Evolutionary conservation across 306 rosid species (phyloP), one percentile per base, ranked within the genome.

Genomic region (Gillenia trifoliata): DNA sequence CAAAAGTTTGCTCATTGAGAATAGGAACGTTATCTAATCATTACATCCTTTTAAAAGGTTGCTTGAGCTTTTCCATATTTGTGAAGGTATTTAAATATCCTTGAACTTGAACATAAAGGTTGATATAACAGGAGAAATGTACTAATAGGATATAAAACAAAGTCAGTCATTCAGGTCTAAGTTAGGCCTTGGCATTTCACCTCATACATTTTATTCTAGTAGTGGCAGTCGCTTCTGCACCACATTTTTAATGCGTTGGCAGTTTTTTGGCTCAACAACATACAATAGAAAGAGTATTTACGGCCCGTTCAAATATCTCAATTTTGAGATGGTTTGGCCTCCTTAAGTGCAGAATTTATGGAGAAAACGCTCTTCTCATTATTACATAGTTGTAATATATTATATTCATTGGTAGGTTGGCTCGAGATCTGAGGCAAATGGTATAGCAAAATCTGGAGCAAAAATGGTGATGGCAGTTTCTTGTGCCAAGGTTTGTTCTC

Each of bases 401-500:
- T 15, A 25, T 72, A 38, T 72, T 11, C 54, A 7, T 22, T n/a
- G 5, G 50, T 74, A 93, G 98, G 98, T 91, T 82, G 98, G 98
- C 62, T 91, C 97, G 40, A 90, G 83, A 86, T 91, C 98, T 10
- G 98, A 94, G 86, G 97, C 98, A 83, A 83, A 85, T 75, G 98
- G 98, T 57, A 91, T 94, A 63, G 98, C 97, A 43, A 94, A 94
- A 75, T 86, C 98, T 33, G 97, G 97, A 72, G 97, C 98, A n/a
- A 94, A 94, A 83, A 87, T 94, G 96, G 98, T 91, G 78, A 91
- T 91, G 98, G 98, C 98, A 72, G 98, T 91, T 75, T 90, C 98
- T 72, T 94, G 98, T 73, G 96, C 98, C 49, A 94, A 94, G 98
- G 98, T 94, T 66, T 36, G 86, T 80, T 64, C 54, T 74, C 59